phyloP scores from a whole-genome alignment of 73 alveolate species.

The Paramecium caudatum region DNA sequence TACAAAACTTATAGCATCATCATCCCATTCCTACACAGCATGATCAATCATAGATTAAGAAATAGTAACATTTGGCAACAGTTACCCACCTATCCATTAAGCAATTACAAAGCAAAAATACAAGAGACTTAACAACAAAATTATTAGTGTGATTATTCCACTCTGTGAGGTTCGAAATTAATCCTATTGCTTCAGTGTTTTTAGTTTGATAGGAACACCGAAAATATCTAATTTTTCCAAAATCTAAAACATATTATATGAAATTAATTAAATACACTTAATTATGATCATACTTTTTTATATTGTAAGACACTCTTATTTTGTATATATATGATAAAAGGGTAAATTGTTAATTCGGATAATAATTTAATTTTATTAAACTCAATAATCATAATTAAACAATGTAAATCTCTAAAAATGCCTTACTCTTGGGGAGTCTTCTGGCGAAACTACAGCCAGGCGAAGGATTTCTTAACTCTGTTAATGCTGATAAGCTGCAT shows the following conservation, averaged over 20 bases:
- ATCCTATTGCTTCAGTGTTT: not conserved
- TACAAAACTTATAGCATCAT: not conserved
- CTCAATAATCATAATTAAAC: not conserved
- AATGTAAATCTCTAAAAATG: not conserved
- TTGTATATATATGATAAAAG: no score
- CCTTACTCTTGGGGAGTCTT: not conserved
- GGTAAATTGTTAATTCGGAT: no score
- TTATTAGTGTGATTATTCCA: not conserved
- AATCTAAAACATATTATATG: no score
- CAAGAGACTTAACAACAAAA: not conserved
- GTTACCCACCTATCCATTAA: not conserved
- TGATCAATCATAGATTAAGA: not conserved
- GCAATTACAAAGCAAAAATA: not conserved
- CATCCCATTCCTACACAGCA: not conserved
- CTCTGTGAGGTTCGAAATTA: not conserved
- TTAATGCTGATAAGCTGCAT: no score
- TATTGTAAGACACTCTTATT: no score
- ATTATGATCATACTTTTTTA: no score
- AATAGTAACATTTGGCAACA: not conserved
- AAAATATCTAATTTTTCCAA: slow-evolving; percentile 11
- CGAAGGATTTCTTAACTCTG: no score
- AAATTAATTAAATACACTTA: no score
- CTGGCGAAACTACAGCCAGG: not conserved
- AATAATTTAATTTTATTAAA: no score
- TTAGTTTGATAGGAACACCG: not conserved